Evolutionary conservation across 2,329 filamentous ascomycete species (phyloP), one percentile per base, ranked within the genome.

Genomic region (Penicillium sp.): DNA sequence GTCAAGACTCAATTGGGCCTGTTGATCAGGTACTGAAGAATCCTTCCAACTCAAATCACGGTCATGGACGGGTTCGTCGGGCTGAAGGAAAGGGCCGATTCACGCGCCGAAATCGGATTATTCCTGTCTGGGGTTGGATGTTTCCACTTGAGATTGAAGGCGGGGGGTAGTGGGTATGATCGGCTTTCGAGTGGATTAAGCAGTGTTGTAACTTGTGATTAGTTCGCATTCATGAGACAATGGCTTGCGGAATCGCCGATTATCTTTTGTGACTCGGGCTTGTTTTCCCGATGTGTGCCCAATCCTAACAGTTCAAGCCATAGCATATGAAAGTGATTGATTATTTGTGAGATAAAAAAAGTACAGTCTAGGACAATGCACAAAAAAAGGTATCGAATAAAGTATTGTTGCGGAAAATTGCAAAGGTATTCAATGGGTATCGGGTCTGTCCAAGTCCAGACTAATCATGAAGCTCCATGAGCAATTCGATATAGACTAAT

Each of bases 51-150:
- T 33, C 3, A 12, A 7, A 6, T 29, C 30, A 27, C 16, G 14
- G 27, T 19, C 3, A 30, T 28, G 14, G 22, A 37, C 27, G 5
- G 6, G 19, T 11, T 34, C 6, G 18, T 42, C 16, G 25, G 42
- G 3, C 18, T 45, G 34, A 30, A 47, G n/a, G 38, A 45, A 58
- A 58, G 31, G 33, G 53, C 57, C 57, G 57, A 59, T 56, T 53
- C 43, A 27, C 55, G 57, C 50, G 27, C 39, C 55, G 53, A 56
- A 55, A 57, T 58, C 57, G 57, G 53, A 54, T 49, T 28, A 53
- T 50, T 54, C 27, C 25, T 27, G 49, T 41, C 28, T 43, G 42
- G 31, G 53, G 27, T 16, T 27, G 19, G 9, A 29, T 44, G 25
- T 27, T 13, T 8, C 14, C 33, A 30, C 11, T 13, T n/a, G 14